phyloP scores from a whole-genome alignment of 768 basidiomycete species.

The Suillus americanus region DNA sequence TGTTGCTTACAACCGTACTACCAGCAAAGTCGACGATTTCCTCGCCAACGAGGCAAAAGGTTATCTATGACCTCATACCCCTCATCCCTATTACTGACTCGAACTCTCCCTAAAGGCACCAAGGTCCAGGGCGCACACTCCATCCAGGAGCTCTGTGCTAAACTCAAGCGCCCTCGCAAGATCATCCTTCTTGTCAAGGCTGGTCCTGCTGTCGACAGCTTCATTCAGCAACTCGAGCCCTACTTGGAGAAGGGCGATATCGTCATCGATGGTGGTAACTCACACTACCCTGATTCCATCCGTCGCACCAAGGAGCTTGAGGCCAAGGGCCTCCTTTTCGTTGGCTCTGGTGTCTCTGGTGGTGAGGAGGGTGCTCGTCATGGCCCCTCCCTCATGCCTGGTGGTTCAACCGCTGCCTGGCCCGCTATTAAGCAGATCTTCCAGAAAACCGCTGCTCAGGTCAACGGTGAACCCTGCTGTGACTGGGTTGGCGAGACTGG shows the following conservation, averaged over 20 bases:
- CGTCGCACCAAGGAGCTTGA: slow-evolving; percentile 93
- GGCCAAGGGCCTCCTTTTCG: slow-evolving; percentile 91
- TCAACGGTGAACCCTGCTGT: slow-evolving; percentile 94
- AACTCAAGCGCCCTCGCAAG: slow-evolving; percentile 95
- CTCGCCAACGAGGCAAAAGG: slow-evolving; percentile 98
- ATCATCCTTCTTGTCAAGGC: slow-evolving; percentile 99
- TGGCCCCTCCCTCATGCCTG: slow-evolving; percentile 99
- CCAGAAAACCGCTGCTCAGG: slow-evolving; percentile 96
- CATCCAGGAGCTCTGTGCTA: slow-evolving; percentile 83
- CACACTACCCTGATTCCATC: slow-evolving; percentile 97
- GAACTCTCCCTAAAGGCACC: slow-evolving; percentile 60
- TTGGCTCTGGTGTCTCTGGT: slow-evolving; percentile 98
- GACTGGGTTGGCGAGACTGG: slow-evolving; percentile 99
- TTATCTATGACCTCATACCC: slow-evolving; percentile 40
- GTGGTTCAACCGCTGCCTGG: slow-evolving; percentile 94
- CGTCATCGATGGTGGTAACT: slow-evolving; percentile 99
- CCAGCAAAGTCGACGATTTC: slow-evolving; percentile 94
- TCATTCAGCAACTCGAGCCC: slow-evolving; percentile 87
- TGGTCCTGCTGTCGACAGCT: slow-evolving; percentile 92
- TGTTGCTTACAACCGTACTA: slow-evolving; percentile 96
- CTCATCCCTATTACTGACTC: slow-evolving; percentile 18
- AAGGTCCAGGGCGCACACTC: slow-evolving; percentile 95
- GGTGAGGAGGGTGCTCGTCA: slow-evolving; percentile 98
- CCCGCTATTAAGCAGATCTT: slow-evolving; percentile 97
- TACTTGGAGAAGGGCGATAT: slow-evolving; percentile 95